phyloP scores from a whole-genome alignment of 192 early-diverging fungal species.

The Mortierella hygrophila region DNA sequence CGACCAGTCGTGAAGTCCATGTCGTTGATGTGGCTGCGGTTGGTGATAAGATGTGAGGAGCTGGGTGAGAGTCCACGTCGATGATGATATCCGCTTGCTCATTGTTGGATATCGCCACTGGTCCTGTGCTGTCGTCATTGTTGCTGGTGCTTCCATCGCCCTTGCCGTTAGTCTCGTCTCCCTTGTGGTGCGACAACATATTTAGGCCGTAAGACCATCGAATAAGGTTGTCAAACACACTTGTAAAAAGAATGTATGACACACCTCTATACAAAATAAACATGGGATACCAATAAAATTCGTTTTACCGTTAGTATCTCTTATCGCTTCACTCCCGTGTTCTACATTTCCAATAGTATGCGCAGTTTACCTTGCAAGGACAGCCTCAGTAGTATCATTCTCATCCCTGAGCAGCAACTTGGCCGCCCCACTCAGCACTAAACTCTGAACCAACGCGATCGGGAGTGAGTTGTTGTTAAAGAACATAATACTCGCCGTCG shows the following conservation, averaged over 20 bases:
- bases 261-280: constrained; percentile 63
- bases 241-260: constrained; percentile 82
- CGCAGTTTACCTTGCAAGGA: constrained; percentile 50
- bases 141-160: neutral
- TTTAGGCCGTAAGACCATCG: constrained; percentile 81
- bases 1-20: constrained; percentile 1
- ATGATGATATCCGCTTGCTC: neutral
- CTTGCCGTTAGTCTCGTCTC: constrained; percentile 11
- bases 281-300: neutral
- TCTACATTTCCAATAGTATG: neutral
- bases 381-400: constrained; percentile 52
- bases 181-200: constrained; percentile 57
- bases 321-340: neutral
- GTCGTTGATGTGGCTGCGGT: neutral
- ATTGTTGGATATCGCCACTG: neutral
- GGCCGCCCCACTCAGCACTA: constrained; percentile 55
- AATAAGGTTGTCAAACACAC: constrained; percentile 76
- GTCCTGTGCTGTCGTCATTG: neutral
- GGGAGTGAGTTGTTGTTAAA: constrained; percentile 76
- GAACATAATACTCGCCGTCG: constrained; percentile 71
- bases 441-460: constrained; percentile 73
- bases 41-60: neutral
- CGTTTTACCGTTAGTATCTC: neutral
- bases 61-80: neutral
- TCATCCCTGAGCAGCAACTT: constrained; percentile 49